Base-by-base conservation (phyloP, 169 alveolate genomes). In the Babesia divergens region DNA sequence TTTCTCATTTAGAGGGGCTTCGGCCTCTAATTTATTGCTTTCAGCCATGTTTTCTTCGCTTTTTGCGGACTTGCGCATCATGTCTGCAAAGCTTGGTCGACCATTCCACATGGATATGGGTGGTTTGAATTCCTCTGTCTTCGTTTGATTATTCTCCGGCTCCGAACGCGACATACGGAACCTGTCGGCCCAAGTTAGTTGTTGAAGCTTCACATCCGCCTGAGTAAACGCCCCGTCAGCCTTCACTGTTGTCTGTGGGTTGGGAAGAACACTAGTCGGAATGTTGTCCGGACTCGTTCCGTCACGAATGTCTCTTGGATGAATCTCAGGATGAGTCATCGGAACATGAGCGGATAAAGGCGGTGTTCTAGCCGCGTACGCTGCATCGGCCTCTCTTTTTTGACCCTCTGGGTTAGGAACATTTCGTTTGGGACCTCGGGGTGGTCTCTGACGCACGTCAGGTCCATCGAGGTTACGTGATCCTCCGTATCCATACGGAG, bases 141-240 rank as follows among this genome's bases (percentile, higher is more conserved):
- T 49, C 20, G 67, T 29, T 34, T 64, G 43, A 28, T 40, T 32
- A 20, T 50, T 46, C n/a, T 22, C 43, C 1, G 11, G 22, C 49
- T 62, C 24, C 20, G 60, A 24, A 0, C 22, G 3, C 8, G 56
- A 38, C 26, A n/a, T 40, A 14, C 71, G 56, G 69, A 70, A 59
- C 16, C 74, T 29, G 42, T 76, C 85, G 0, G 85, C 85, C 85
- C 85, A 76, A n/a, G 85, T 65, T 11, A 64, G 35, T 34, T 2
- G 70, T 24, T 47, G 50, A 20, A 26, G 34, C 7, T 35, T 43
- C 49, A 53, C 22, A 18, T 47, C 51, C 0, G 32, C 50, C 22
- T 14, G 32, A 7, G 59, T 14, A 13, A 32, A 14, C 14, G 28
- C 28, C 20, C 20, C 11, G 47, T 40, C 47, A 40, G 11, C 11